Base-by-base conservation (phyloP, 495 filamentous ascomycete species). In the Penicillium salamii region DNA sequence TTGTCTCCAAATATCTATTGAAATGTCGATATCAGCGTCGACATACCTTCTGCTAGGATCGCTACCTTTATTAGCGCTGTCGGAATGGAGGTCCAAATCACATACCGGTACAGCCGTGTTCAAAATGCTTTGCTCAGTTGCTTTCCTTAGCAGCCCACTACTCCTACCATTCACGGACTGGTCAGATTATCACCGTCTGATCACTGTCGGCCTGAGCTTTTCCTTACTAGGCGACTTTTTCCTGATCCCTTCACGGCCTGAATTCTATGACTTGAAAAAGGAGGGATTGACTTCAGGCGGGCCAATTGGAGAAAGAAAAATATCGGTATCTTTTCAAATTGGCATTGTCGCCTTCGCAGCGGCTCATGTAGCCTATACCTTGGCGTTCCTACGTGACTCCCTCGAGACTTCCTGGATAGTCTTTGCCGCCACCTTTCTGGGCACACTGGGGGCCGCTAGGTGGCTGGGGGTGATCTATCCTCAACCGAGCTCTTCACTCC, bases 41-140 rank as follows among this genome's bases (percentile, higher is more conserved):
- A 42, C 31, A 13, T 50, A 21, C 34, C 39, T 59, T 2, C 48
- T 59, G 14, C 42, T 55, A 28, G 48, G 38, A 7, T 40, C 48
- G 7, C 35, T 59, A 15, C 56, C 56, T 12, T 29, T 52, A 1
- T 28, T 59, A 13, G 52, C 55, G 5, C 19, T 56, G 29, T 60
- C 53, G 14, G 57, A 60, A 42, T 49, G 42, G 45, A 45, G 47
- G 24, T 50, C 57, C 34, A 41, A 46, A 37, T 60, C 53, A 14
- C 53, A 53, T 31, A 42, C 23, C 0, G 57, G 53, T 13, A 56
- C 53, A 0, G 48, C n/a, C 2, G 13, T 60, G 9, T 58, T 61
- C 55, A 61, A 61, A 40, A 55, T 61, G 58, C 51, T 58, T 24
- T 61, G 54, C 2, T 61, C 58, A 11, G 31, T 42, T 1, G 55